Conservation (phyloP, 495 filamentous ascomycete species). For the Neohortaea acidophila region DNA sequence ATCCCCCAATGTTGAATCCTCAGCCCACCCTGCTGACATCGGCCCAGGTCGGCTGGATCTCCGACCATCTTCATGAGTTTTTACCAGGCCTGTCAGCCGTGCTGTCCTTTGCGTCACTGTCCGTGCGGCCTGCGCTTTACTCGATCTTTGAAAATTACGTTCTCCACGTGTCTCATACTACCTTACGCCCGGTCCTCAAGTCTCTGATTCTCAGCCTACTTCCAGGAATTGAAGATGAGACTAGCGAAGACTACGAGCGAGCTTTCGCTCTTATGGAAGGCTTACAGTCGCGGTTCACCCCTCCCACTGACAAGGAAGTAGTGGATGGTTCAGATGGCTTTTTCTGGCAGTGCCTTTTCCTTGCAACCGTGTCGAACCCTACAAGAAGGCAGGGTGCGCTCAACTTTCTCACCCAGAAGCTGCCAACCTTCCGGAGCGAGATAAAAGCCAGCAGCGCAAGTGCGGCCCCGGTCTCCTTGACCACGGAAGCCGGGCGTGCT, state of each 20-base stretch:
- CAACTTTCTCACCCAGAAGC: conserved; percentile 62
- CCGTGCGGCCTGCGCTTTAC: conserved; percentile 70
- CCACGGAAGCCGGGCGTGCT: conserved; percentile 53
- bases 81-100: conserved; percentile 78
- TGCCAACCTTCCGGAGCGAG: conserved; percentile 71
- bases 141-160: conserved; percentile 70
- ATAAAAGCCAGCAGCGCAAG: too few relatives aligned
- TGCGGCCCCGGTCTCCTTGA: too few relatives aligned
- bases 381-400: conserved; percentile 71
- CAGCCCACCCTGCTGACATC: conserved; percentile 20
- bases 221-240: conserved; percentile 88
- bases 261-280: conserved; percentile 64
- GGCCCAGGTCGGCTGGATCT: conserved; percentile 29
- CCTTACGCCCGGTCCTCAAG: conserved; percentile 76
- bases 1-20: conserved; percentile 18
- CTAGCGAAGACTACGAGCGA: conserved; percentile 89
- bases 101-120: conserved; percentile 82
- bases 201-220: conserved; percentile 71
- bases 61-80: conserved; percentile 69
- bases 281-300: conserved; percentile 29
- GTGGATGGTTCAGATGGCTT: conserved; percentile 44
- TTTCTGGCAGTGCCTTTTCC: conserved; percentile 97
- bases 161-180: conserved; percentile 47
- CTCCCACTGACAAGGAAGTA: conserved; percentile 1
- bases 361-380: conserved; percentile 78